Conservation (phyloP, 2,329 filamentous ascomycete species). For the Epichloe aotearoae region DNA sequence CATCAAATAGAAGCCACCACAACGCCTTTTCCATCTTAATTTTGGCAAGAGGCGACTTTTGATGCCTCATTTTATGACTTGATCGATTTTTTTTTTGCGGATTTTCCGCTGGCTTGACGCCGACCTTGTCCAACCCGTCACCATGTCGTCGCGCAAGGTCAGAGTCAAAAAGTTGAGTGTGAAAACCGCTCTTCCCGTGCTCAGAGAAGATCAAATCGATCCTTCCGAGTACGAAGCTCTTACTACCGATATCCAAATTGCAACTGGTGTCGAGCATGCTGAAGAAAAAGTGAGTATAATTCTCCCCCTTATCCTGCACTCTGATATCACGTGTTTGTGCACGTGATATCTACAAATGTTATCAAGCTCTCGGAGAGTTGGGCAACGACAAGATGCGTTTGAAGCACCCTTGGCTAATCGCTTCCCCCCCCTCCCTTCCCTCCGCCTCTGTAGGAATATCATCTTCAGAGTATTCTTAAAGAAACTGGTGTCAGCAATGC, state of each 20-base stretch:
- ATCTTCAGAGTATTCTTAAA: constrained; percentile 71
- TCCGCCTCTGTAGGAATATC: constrained; percentile 60
- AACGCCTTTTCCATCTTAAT: constrained; percentile 37
- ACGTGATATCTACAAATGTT: constrained; percentile 26
- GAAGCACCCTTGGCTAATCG: neutral
- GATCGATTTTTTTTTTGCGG: constrained; percentile 52
- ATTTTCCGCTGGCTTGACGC: constrained; percentile 38
- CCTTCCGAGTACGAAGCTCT: constrained; percentile 74
- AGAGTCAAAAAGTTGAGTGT: constrained; percentile 84
- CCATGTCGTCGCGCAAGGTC: constrained; percentile 55
- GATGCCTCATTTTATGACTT: constrained; percentile 47
- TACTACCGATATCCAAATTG: constrained; percentile 71
- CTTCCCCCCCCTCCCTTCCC: too few species aligned
- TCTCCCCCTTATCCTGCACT: constrained; percentile 14
- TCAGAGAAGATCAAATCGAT: constrained; percentile 86
- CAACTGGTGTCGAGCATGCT: constrained; percentile 91
- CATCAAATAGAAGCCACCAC: constrained; percentile 42
- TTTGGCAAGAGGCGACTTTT: constrained; percentile 34
- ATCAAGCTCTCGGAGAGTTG: neutral
- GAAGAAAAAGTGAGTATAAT: constrained; percentile 81
- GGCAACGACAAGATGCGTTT: neutral
- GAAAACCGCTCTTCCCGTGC: constrained; percentile 75
- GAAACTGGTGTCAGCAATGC: constrained; percentile 41
- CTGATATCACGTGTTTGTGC: constrained; percentile 35
- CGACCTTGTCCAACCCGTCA: constrained; percentile 26